Percentiles rank a stretch among this genome's conserved stretches.
Evolutionary conservation across 495 filamentous ascomycete species (phyloP).

Genomic region (Achaetomiella virescens): DNA sequence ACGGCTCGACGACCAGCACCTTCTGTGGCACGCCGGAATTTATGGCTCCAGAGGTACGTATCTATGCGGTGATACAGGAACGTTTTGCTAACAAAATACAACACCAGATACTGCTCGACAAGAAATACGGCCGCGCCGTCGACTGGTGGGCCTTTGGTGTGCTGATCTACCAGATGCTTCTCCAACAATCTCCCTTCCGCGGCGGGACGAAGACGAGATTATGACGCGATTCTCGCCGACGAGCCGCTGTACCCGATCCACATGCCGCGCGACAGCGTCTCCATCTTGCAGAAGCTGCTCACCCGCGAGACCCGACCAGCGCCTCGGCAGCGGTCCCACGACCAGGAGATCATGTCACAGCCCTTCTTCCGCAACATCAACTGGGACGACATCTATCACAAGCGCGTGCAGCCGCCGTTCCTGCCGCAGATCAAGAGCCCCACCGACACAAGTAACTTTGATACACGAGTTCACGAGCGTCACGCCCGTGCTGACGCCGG

Average conservation of each 20-base stretch:
- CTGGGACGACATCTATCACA: conserved; percentile 98
- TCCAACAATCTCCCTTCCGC: conserved; percentile 97
- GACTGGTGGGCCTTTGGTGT: conserved; percentile 99
- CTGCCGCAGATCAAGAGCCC: conserved; percentile 79
- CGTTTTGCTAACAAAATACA: background rate
- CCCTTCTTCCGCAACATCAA: conserved; percentile 97
- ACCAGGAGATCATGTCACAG: conserved; percentile 98
- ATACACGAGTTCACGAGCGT: conserved; percentile 98
- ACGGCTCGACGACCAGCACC: conserved; percentile 90
- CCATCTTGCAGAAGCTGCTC: conserved; percentile 94
- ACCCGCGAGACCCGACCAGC: conserved; percentile 89
- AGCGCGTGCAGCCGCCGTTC: conserved; percentile 84
- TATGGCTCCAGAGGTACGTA: conserved; percentile 91
- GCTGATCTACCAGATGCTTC: conserved; percentile 98
- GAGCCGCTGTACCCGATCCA: conserved; percentile 98
- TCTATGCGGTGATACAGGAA: background rate
- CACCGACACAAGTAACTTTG: conserved; percentile 98
- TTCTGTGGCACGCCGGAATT: conserved; percentile 99
- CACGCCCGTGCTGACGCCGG: conserved; percentile 92
- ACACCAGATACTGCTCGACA: conserved; percentile 84
- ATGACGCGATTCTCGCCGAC: conserved; percentile 97
- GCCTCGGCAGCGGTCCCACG: conserved; percentile 89
- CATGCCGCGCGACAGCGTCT: conserved; percentile 97
- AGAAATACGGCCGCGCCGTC: conserved; percentile 97
- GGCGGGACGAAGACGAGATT: conserved; percentile 99